phyloP scores from a whole-genome alignment of 805 yeast species.

The Monosporozyma yasuniensis region DNA sequence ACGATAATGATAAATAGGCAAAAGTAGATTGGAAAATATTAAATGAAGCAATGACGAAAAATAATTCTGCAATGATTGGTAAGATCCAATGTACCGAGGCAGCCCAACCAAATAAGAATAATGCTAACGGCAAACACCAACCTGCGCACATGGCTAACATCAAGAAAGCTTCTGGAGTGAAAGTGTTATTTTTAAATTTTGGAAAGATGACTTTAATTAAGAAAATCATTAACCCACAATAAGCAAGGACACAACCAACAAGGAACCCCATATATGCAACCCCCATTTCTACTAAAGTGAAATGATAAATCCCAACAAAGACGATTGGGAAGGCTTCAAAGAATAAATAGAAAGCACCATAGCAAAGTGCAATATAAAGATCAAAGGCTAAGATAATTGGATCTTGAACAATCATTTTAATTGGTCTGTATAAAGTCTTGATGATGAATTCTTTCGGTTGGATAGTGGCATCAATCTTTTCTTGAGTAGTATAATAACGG shows the following conservation, averaged over 20 bases:
- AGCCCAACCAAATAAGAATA: constrained; percentile 46
- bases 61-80: constrained; percentile 37
- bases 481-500: constrained; percentile 37
- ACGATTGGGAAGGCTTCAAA: constrained; percentile 58
- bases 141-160: constrained; percentile 36
- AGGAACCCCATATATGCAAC: constrained; percentile 38
- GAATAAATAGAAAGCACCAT: constrained; percentile 46
- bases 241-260: constrained; percentile 39
- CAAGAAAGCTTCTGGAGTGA: constrained; percentile 37
- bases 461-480: constrained; percentile 25
- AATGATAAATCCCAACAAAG: constrained; percentile 36
- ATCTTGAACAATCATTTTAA: constrained; percentile 41
- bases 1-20: constrained; percentile 41
- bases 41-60: constrained; percentile 36
- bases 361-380: constrained; percentile 42
- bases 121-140: constrained; percentile 34
- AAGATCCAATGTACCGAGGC: constrained; percentile 42
- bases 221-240: constrained; percentile 20
- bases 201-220: constrained; percentile 24
- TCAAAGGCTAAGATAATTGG: constrained; percentile 50
- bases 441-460: constrained; percentile 14
- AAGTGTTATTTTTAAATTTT: constrained; percentile 20
- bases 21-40: constrained; percentile 44
- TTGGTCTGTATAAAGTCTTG: constrained; percentile 40
- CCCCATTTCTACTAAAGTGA: constrained; percentile 41